Evolutionary conservation across 257 asterid genomes (phyloP).

Genomic region (Plantago major): DNA sequence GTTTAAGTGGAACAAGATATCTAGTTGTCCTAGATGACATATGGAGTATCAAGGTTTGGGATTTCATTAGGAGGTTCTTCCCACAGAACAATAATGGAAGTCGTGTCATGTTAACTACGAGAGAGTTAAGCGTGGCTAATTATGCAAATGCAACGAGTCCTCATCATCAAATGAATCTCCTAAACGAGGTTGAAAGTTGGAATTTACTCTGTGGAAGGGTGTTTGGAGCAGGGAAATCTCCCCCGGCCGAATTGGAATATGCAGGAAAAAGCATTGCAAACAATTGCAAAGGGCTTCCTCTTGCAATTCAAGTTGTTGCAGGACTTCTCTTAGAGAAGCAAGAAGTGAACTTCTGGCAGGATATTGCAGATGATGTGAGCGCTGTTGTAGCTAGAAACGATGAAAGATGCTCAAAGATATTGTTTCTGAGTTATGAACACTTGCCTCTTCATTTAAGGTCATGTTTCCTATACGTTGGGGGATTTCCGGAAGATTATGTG

Average conservation of each 20-base stretch:
- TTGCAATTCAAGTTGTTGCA: too few relatives aligned
- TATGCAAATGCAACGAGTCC: not conserved
- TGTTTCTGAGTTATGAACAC: too few relatives aligned
- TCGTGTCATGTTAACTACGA: not conserved
- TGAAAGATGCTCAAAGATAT: too few relatives aligned
- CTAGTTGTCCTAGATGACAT: not conserved
- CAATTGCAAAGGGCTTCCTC: too few relatives aligned
- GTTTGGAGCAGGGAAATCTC: not conserved
- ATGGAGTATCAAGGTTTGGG: not conserved
- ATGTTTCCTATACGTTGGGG: too few relatives aligned
- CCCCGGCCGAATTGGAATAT: constrained; percentile 3
- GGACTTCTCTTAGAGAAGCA: too few relatives aligned
- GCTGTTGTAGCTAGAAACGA: too few relatives aligned
- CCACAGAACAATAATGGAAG: not conserved
- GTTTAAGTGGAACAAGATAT: not conserved
- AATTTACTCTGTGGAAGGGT: not conserved
- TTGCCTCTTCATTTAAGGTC: too few relatives aligned
- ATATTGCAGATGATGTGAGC: too few relatives aligned
- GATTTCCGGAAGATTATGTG: too few relatives aligned
- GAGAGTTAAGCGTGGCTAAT: constrained; percentile 2
- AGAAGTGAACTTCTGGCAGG: too few relatives aligned
- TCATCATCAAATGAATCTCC: not conserved
- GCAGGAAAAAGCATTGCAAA: too few relatives aligned
- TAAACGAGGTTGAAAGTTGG: not conserved
- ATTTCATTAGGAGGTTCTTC: not conserved